These are phyloP conservation scores for Epichloe gansuensis DNA, from an alignment of 2,329 filamentous ascomycete genomes.

Conservation along the genomic window DNA sequence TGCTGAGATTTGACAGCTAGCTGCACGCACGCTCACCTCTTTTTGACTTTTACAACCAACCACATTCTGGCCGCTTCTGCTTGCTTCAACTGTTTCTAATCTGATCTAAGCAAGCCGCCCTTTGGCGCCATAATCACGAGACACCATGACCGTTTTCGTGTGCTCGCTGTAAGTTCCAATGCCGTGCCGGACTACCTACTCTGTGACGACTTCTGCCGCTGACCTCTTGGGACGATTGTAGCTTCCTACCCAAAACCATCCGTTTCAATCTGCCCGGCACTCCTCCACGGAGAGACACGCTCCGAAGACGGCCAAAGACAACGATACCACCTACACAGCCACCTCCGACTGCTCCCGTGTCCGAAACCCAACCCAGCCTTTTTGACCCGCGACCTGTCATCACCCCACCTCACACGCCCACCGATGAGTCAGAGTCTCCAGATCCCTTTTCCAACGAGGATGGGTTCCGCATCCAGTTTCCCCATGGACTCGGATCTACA, in stretches of 20 bases:
- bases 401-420: constrained; percentile 44
- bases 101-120: not conserved
- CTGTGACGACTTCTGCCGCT: not conserved
- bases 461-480: constrained; percentile 44
- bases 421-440: constrained; percentile 30
- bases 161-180: constrained; percentile 25
- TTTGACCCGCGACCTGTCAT: constrained; percentile 36
- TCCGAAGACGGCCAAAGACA: constrained; percentile 18
- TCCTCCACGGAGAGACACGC: constrained; percentile 25
- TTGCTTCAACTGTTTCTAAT: not conserved
- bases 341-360: constrained; percentile 11
- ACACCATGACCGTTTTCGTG: constrained; percentile 29
- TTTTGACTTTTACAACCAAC: not conserved
- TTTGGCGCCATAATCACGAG: not conserved
- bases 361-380: constrained; percentile 37
- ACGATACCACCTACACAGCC: constrained; percentile 16
- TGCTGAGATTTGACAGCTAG: not conserved
- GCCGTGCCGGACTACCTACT: too few species aligned
- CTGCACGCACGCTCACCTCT: too few species aligned
- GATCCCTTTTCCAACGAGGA: constrained; percentile 47
- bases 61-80: not conserved
- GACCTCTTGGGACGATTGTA: constrained; percentile 22
- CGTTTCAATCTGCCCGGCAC: constrained; percentile 63
- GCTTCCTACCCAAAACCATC: constrained; percentile 85
- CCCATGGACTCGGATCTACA: constrained; percentile 42